phyloP scores from a whole-genome alignment of 257 asterid species.

The Ocimum tenuiflorum region DNA sequence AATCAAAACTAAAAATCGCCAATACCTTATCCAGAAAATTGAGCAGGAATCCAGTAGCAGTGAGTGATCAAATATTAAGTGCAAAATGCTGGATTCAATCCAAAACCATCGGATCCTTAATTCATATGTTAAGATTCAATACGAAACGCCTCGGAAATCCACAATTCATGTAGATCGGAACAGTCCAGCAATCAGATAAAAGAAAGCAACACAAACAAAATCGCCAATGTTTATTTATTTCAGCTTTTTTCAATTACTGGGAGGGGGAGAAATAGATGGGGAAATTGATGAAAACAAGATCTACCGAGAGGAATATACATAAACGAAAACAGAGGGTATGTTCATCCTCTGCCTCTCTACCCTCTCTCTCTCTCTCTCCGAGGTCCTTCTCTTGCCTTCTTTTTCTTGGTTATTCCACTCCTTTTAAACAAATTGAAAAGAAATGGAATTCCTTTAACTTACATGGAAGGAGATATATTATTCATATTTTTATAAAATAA shows the following conservation, averaged over 20 bases:
- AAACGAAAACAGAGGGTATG: constrained; percentile 56
- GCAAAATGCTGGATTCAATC: constrained; percentile 45
- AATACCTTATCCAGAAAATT: constrained; percentile 66
- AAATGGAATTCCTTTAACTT: constrained; percentile 35
- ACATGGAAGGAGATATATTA: constrained; percentile 25
- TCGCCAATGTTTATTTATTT: constrained; percentile 8
- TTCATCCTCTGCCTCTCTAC: constrained; percentile 47
- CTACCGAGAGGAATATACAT: constrained; percentile 52
- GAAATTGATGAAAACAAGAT: constrained; percentile 51
- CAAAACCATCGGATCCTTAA: constrained; percentile 60
- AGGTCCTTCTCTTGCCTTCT: constrained; percentile 33
- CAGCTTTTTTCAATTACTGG: constrained; percentile 5
- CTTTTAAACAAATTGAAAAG: constrained; percentile 32
- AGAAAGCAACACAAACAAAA: neutral
- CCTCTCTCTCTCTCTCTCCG: constrained; percentile 24
- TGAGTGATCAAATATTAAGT: constrained; percentile 46
- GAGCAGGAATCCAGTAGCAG: constrained; percentile 50
- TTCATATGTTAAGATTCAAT: constrained; percentile 48
- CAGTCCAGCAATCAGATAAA: constrained; percentile 24
- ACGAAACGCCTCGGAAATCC: constrained; percentile 29
- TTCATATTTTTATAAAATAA: constrained; percentile 10
- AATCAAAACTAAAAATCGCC: neutral
- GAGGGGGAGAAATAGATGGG: constrained; percentile 26
- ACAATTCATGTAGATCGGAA: constrained; percentile 52
- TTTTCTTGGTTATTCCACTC: constrained; percentile 43